These are phyloP conservation scores for Coemansia sp. DNA, from an alignment of 192 early-diverging fungal genomes.

Conservation along the genomic window DNA sequence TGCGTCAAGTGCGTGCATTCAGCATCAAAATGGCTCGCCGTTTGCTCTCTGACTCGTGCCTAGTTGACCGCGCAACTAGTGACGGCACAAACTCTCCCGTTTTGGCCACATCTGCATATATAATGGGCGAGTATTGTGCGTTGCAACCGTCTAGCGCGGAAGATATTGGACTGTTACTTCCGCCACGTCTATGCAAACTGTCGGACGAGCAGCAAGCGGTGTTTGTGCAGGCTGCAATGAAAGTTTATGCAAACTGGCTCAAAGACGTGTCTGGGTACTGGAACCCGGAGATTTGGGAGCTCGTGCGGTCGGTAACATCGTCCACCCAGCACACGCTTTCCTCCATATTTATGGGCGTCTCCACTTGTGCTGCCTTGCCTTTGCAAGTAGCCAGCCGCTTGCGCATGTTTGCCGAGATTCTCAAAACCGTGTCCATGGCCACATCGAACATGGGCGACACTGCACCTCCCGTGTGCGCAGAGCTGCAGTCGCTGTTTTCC, in stretches of 20 bases:
- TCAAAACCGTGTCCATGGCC: slow-evolving; percentile 33
- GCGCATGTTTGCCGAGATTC: slow-evolving; percentile 35
- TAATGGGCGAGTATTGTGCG: slow-evolving; percentile 84
- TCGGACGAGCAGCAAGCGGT: slow-evolving; percentile 28
- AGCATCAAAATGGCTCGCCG: slow-evolving; percentile 73
- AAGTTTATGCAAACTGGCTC: slow-evolving; percentile 53
- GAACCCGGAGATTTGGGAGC: slow-evolving; percentile 44
- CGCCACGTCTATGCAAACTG: slow-evolving; percentile 55
- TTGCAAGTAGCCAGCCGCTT: slow-evolving; percentile 64
- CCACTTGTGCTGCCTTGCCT: slow-evolving; percentile 60
- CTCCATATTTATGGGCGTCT: background rate
- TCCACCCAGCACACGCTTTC: slow-evolving; percentile 29
- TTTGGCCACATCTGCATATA: slow-evolving; percentile 85
- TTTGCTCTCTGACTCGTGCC: slow-evolving; percentile 64
- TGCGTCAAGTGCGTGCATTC: slow-evolving; percentile 77
- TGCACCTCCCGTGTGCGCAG: slow-evolving; percentile 56
- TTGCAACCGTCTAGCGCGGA: slow-evolving; percentile 55
- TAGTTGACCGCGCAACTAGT: slow-evolving; percentile 66
- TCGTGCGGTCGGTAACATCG: slow-evolving; percentile 26
- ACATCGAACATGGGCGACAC: slow-evolving; percentile 35
- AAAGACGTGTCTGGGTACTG: slow-evolving; percentile 43
- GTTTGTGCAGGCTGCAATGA: slow-evolving; percentile 48
- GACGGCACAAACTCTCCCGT: slow-evolving; percentile 66
- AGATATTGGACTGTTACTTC: slow-evolving; percentile 68
- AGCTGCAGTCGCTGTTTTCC: slow-evolving; percentile 69